These are phyloP conservation scores for Chlamydomonas sp. DNA, from an alignment of 139 green algal genomes.

Conservation along the genomic window DNA sequence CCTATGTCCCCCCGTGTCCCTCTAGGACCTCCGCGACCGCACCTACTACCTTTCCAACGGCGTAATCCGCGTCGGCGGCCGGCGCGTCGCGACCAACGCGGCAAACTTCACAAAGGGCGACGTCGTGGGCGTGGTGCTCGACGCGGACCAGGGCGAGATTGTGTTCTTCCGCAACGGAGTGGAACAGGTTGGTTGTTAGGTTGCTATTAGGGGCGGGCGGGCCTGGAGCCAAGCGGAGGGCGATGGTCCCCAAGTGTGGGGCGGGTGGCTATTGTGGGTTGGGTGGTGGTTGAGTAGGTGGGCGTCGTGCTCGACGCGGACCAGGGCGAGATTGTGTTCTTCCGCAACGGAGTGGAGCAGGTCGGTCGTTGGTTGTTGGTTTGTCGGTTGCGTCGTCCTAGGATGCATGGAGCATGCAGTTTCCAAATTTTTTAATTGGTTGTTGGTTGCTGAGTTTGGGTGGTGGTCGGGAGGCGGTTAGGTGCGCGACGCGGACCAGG, in stretches of 20 bases:
- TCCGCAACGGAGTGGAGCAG: slow-evolving; percentile 40
- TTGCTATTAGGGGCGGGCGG: no score
- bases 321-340: slow-evolving; percentile 48
- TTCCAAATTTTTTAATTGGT: no score
- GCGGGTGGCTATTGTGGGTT: no score
- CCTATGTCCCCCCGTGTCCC: no score
- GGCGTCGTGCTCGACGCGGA: slow-evolving; percentile 54
- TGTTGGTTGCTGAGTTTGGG: no score
- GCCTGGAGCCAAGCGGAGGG: slow-evolving; percentile 26
- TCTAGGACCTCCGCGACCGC: not conserved
- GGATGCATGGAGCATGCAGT: no score
- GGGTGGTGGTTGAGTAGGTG: no score
- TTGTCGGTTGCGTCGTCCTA: no score
- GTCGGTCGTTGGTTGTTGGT: no score
- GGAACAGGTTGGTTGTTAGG: slow-evolving; percentile 14
- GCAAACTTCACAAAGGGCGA: slow-evolving; percentile 57
- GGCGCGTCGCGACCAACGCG: slow-evolving; percentile 43
- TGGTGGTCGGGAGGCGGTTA: no score
- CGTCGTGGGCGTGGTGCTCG: slow-evolving; percentile 49
- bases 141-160: slow-evolving; percentile 52
- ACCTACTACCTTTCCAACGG: slow-evolving; percentile 45
- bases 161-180: slow-evolving; percentile 43
- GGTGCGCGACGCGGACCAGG: slow-evolving; percentile 54
- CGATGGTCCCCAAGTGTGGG: no score
- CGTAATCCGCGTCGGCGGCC: slow-evolving; percentile 49